Base-by-base conservation (phyloP, 2,329 filamentous ascomycete species). In the Fusarium graminum region DNA sequence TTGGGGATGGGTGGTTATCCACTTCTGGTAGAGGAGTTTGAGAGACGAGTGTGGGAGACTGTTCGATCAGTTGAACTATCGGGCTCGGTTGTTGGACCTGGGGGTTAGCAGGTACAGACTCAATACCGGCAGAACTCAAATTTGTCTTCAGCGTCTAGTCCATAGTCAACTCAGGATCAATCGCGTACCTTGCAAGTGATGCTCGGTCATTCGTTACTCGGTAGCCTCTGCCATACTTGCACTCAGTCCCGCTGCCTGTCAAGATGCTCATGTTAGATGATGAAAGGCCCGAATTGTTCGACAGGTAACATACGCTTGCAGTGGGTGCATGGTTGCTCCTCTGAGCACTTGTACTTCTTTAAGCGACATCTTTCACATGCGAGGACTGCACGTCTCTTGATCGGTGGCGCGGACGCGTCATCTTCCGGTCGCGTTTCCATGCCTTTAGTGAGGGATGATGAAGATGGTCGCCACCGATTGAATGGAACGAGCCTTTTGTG, bases 401-500 rank as follows among this genome's bases (percentile, higher is more conserved):
- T 14, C 5, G 39, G 29, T 50, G 52, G 52, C 19, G 45, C 52
- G 6, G 45, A 36, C 38, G 45, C 45, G 45, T 56, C 74, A 56
- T 52, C 36, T 30, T n/a, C 42, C 9, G 19, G 9, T n/a, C 16
- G 42, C 19, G 45, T 25, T 9, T 56, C 45, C 45, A 56, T 56
- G 1, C 25, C 41, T n/a, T 6, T 7, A 10, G 25, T 11, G 7
- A 10, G 32, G 8, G 17, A 8, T 5, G 39, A 7, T 36, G 4
- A 36, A n/a, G 22, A 8, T 42, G 30, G 19, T 25, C 19, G 8
- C 4, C 19, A 16, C 29, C 9, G 17, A 17, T 16, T 34, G 26
- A 25, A 30, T 25, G 30, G 6, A 14, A 26, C 34, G 14, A 46
- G 19, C n/a, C 13, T 14, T 8, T 29, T 25, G 19, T 17, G 10